A percentile compares a stretch with the other conserved stretches of the same genome.
phyloP scores from a whole-genome alignment of 1,284 basidiomycete species.

The Pseudozyma hubeiensis region DNA sequence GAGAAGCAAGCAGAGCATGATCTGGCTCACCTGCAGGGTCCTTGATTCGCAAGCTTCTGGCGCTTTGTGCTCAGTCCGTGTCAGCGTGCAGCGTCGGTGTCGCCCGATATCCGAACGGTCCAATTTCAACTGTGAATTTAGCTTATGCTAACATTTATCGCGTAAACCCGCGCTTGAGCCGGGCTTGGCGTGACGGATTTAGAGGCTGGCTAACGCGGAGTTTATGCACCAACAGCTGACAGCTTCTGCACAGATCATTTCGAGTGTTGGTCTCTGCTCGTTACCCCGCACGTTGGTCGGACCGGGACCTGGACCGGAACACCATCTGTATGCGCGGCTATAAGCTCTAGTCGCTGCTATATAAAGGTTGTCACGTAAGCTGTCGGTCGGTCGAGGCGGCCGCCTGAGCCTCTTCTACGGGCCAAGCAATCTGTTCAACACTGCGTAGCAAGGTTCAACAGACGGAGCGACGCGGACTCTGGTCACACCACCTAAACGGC shows the following conservation, averaged over 20 bases:
- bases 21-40: constrained; percentile 12
- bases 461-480: background rate
- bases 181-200: background rate
- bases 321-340: too few species aligned
- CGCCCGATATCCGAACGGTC: too few species aligned
- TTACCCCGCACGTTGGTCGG: constrained; percentile 5
- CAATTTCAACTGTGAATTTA: background rate
- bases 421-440: too few species aligned
- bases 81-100: background rate
- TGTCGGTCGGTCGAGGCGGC: too few species aligned
- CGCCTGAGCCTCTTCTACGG: too few species aligned
- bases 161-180: too few species aligned
- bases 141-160: background rate
- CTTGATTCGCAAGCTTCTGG: background rate
- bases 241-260: constrained; percentile 7
- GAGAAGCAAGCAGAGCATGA: background rate
- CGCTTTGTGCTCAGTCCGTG: background rate
- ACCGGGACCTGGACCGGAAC: background rate
- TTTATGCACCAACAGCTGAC: constrained; percentile 4
- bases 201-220: constrained; percentile 6
- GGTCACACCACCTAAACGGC: background rate
- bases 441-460: too few species aligned
- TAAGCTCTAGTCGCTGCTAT: too few species aligned
- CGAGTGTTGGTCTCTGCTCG: constrained; percentile 10
- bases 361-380: too few species aligned